These are phyloP conservation scores for Corallochytrium limacisporum DNA, from an alignment of 78 protist genomes.

Conservation along the genomic window DNA sequence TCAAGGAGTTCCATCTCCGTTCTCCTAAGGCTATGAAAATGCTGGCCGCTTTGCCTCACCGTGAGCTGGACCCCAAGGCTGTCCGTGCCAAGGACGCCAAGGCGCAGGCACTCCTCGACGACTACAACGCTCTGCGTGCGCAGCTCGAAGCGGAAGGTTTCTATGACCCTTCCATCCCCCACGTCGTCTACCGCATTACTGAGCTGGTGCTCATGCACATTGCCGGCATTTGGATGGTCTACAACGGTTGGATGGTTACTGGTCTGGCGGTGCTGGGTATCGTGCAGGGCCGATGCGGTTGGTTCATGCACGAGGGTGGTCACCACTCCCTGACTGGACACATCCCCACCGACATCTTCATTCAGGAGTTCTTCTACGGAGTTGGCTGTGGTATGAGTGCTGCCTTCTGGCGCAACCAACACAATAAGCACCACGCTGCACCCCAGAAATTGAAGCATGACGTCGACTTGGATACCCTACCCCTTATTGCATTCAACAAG, in stretches of 20 bases:
- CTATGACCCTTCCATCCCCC: not conserved
- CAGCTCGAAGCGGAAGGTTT: slow-evolving; percentile 11
- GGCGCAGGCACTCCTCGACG: not conserved
- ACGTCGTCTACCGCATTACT: not conserved
- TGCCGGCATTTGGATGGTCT: not conserved
- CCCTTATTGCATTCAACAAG: not conserved
- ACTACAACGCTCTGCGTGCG: not conserved
- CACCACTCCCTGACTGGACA: slow-evolving; percentile 14
- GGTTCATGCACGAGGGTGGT: slow-evolving; percentile 26
- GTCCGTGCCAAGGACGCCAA: not conserved
- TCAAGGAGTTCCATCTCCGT: not conserved
- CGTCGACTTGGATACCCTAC: slow-evolving; percentile 1
- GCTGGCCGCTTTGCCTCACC: not conserved
- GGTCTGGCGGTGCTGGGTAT: not conserved
- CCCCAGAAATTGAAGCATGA: slow-evolving; percentile 22
- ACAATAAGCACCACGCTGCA: slow-evolving; percentile 23
- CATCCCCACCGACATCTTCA: not conserved
- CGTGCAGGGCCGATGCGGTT: slow-evolving; percentile 19
- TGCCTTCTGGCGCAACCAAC: slow-evolving; percentile 7
- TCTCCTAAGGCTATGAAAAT: not conserved
- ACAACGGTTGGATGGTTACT: not conserved
- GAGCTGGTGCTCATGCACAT: not conserved
- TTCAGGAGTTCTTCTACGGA: not conserved
- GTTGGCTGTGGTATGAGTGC: not conserved
- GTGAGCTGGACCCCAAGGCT: not conserved